These are phyloP conservation scores for Alternaria brassicicola DNA, from an alignment of 2,329 filamentous ascomycete species.

Conservation along the genomic window DNA sequence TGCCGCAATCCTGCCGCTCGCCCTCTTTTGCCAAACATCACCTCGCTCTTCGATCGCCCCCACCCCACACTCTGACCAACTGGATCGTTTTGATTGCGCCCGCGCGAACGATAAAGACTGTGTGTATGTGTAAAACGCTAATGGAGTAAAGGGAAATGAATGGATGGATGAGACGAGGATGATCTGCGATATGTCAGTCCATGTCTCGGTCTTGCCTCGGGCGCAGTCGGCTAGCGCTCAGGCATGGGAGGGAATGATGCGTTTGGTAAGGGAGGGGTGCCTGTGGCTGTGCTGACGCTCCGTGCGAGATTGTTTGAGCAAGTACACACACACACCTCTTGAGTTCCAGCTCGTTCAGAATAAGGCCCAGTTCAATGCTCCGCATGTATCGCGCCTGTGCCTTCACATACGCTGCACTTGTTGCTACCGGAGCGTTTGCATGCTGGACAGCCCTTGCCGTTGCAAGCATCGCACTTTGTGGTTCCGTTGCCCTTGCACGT, in stretches of 20 bases:
- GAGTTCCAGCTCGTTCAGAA: background rate
- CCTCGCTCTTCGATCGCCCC: background rate
- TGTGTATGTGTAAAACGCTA: constrained; percentile 6
- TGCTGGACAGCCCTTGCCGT: constrained; percentile 33
- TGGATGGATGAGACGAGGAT: constrained; percentile 10
- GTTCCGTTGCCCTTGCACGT: constrained; percentile 43
- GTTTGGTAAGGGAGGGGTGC: constrained; percentile 1
- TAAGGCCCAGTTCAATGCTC: constrained; percentile 25
- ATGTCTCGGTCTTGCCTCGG: constrained; percentile 3
- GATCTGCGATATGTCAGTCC: constrained; percentile 17
- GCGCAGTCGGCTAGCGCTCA: constrained; percentile 4
- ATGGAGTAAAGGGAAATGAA: constrained; percentile 12
- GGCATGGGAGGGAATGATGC: constrained; percentile 2
- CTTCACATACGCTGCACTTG: constrained; percentile 43
- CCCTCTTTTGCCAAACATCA: constrained; percentile 6
- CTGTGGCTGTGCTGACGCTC: constrained; percentile 1
- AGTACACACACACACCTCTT: constrained; percentile 4
- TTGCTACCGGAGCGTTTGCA: constrained; percentile 39
- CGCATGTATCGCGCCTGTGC: constrained; percentile 42
- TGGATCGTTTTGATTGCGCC: constrained; percentile 15
- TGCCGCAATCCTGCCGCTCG: constrained; percentile 3
- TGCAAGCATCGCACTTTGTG: constrained; percentile 43
- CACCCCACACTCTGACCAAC: constrained; percentile 11
- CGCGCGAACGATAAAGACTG: constrained; percentile 20
- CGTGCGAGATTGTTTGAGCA: background rate